Evolutionary conservation across 169 alveolate species (phyloP).

Genomic region (Plasmodium cynomolgi): DNA sequence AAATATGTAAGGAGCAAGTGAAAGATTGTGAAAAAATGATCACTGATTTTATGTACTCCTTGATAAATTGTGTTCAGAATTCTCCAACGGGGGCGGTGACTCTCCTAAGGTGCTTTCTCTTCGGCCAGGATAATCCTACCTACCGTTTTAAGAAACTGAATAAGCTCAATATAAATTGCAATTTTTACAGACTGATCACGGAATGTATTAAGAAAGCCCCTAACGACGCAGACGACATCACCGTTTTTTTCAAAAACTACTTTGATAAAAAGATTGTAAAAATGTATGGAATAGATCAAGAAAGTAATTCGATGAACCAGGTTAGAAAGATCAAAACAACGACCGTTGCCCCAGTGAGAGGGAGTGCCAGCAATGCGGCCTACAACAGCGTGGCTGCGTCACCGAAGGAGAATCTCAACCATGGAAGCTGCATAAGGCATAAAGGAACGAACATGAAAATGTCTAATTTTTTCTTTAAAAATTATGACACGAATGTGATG

Average conservation of each 20-base stretch:
- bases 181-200: slow-evolving; percentile 51
- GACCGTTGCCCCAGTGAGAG: not conserved
- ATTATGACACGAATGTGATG: slow-evolving; percentile 23
- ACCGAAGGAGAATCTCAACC: not conserved
- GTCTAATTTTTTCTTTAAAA: slow-evolving; percentile 37
- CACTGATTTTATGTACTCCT: slow-evolving; percentile 36
- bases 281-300: not conserved
- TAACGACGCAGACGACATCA: slow-evolving; percentile 65
- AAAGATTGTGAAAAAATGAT: slow-evolving; percentile 70
- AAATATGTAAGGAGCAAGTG: slow-evolving; percentile 42
- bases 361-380: not conserved
- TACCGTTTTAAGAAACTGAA: slow-evolving; percentile 62
- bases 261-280: slow-evolving; percentile 18
- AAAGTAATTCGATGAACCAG: not conserved
- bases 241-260: slow-evolving; percentile 43
- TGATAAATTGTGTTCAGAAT: slow-evolving; percentile 70
- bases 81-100: slow-evolving; percentile 71
- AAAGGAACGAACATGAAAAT: slow-evolving; percentile 21
- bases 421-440: slow-evolving; percentile 2
- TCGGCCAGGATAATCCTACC: slow-evolving; percentile 74
- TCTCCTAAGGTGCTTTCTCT: slow-evolving; percentile 50
- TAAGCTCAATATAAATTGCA: slow-evolving; percentile 42
- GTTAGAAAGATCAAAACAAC: not conserved
- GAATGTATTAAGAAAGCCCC: slow-evolving; percentile 75
- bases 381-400: not conserved